Evolutionary conservation across 192 early-diverging fungal species (phyloP).

Genomic region (Hyaloraphidium curvatum): DNA sequence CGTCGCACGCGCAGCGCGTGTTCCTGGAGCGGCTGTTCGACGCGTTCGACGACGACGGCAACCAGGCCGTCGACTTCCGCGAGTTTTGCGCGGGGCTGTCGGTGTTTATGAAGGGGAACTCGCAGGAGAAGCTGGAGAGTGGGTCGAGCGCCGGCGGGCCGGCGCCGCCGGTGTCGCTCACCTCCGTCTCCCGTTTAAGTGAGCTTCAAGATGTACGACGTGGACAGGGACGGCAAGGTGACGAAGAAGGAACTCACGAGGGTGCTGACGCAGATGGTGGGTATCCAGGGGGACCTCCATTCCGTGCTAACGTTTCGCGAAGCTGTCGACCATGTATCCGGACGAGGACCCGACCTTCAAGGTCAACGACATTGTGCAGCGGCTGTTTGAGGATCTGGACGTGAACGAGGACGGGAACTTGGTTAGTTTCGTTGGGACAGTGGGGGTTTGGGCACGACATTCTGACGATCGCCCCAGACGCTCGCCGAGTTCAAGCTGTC

Average conservation of each 20-base stretch:
- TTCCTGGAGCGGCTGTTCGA: slow-evolving; percentile 59
- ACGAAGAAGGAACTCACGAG: slow-evolving; percentile 48
- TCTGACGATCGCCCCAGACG: slow-evolving; percentile 17
- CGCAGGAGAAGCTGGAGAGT: slow-evolving; percentile 57
- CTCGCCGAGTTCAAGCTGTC: slow-evolving; percentile 57
- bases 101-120: slow-evolving; percentile 56
- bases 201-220: slow-evolving; percentile 60
- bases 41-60: slow-evolving; percentile 53
- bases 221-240: slow-evolving; percentile 53
- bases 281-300: neutral
- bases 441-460: slow-evolving; percentile 1
- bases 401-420: slow-evolving; percentile 57
- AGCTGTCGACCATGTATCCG: slow-evolving; percentile 9
- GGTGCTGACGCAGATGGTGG: slow-evolving; percentile 57
- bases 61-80: slow-evolving; percentile 38
- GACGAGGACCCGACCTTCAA: slow-evolving; percentile 44
- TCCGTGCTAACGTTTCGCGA: neutral
- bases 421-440: slow-evolving; percentile 17
- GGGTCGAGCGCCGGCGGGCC: slow-evolving; percentile 8
- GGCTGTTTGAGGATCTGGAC: slow-evolving; percentile 61
- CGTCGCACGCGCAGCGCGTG: slow-evolving; percentile 29
- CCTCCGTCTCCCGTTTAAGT: slow-evolving; percentile 21
- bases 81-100: slow-evolving; percentile 44
- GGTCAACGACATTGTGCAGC: slow-evolving; percentile 40
- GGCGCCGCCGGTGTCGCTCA: slow-evolving; percentile 32